Evolutionary conservation across 2,329 filamentous ascomycete species (phyloP), one percentile per base, ranked within the genome.

Genomic region (Thielaviopsis musarum): DNA sequence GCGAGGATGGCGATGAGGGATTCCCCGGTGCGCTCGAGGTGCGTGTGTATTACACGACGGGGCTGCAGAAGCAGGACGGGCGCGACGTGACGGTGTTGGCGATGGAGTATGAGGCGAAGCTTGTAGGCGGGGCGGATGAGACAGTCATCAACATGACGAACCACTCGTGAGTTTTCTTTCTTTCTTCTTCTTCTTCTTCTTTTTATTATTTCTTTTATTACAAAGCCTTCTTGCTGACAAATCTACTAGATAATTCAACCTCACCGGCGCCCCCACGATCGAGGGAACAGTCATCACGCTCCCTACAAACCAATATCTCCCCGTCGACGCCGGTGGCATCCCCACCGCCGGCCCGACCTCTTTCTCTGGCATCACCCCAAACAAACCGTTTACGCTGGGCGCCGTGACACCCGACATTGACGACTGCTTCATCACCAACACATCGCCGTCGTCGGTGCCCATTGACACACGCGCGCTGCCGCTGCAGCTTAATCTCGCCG

Each of bases 91-190:
- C 81, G 1, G 81, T 93, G 21, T 72, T 97, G 60, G 84, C 84
- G 60, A 87, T 94, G 56, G 93, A 97, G 70, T 97, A 94, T 69
- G 87, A 95, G 75, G 90, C 87, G 21, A 82, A 88, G 70, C 77
- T 97, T 54, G 77, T 89, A 2, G 84, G 80, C 2, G 84, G 86
- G 56, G 85, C 84, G 13, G 83, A 91, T n/a, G 91, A 96, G 77
- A 97, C 91, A 0, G 84, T 84, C 51, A 81, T 97, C 69, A 94
- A 91, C 72, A 80, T 97, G 73, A 97, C 93, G 56, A 98, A 97
- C 74, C 91, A 98, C 75, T 94, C 88, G 62, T 63, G 51, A 61
- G 59, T 58, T 17, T 21, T 24, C 7, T 15, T 15, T 3, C n/a
- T 58, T 45, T 58, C 12, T 21, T 24, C 7, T 15, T 15, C 1